Percentiles rank a stretch among this genome's conserved stretches.
These are phyloP conservation scores for Seiridium cupressi DNA, from an alignment of 2,329 filamentous ascomycete genomes.

Conservation along the genomic window DNA sequence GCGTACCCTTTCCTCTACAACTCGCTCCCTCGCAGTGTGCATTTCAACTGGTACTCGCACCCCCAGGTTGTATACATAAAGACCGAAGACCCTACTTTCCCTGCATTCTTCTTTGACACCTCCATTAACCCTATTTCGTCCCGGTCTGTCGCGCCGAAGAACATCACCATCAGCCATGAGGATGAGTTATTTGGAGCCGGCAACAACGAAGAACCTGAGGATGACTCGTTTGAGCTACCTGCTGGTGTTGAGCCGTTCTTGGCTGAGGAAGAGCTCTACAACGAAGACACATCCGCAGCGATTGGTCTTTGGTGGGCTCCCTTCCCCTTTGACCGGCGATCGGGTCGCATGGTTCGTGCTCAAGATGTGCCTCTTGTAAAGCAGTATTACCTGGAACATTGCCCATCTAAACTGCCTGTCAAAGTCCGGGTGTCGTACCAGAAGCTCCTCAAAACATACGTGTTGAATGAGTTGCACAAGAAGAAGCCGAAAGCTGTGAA, in stretches of 20 bases:
- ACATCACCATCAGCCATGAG: conserved; percentile 87
- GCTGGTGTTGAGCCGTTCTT: conserved; percentile 82
- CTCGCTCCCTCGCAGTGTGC: conserved; percentile 89
- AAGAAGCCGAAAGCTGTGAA: conserved; percentile 93
- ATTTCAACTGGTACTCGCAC: conserved; percentile 89
- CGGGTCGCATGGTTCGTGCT: conserved; percentile 92
- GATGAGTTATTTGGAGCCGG: conserved; percentile 87
- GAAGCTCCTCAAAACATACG: conserved; percentile 93
- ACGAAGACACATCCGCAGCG: conserved; percentile 82
- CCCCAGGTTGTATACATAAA: conserved; percentile 90
- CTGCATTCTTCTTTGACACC: conserved; percentile 97
- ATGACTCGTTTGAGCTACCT: conserved; percentile 83
- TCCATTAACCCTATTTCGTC: conserved; percentile 97
- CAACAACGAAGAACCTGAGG: conserved; percentile 70
- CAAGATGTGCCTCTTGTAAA: conserved; percentile 97
- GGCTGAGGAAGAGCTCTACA: conserved; percentile 84
- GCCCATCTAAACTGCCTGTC: conserved; percentile 81
- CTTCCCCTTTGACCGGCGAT: conserved; percentile 90
- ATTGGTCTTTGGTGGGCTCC: conserved; percentile 98
- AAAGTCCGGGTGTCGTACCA: conserved; percentile 98
- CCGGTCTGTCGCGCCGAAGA: conserved; percentile 89
- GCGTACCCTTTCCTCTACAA: conserved; percentile 96
- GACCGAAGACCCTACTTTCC: conserved; percentile 82
- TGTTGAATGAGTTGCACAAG: conserved; percentile 95
- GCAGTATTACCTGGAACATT: conserved; percentile 98